Base-by-base conservation (phyloP, 768 basidiomycete genomes). In the Lactifluus echinatus region DNA sequence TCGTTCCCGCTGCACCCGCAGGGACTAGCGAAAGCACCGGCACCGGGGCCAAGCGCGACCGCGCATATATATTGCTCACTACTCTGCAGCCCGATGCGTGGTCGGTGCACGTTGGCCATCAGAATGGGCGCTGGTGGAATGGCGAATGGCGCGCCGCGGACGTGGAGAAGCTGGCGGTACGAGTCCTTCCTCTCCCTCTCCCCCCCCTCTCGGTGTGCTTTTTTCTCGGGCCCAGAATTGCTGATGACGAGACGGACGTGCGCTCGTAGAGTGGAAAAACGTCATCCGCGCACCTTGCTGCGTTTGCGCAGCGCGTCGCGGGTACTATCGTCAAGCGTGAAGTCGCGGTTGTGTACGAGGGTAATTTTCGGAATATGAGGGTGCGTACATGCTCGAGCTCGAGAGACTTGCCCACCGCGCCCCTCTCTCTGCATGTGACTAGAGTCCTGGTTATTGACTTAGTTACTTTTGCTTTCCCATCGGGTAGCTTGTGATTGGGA, bases 41-140 rank as follows among this genome's bases (percentile, higher is more conserved):
- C 8, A 14, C 8, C 23, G 10, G 29, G 46, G 5, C 0, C 17
- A 24, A 43, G 4, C 24, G 26, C 11, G 33, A 31, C 4, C 12
- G 11, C 19, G 31, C 19, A 8, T 59, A 29, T 33, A 42, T 59
- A 12, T n/a, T 59, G n/a, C 36, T 59, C 14, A 55, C 57, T 4
- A 54, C 8, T 21, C 34, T 59, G 15, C 43, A 49, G 14, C 21
- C 34, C 4, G 57, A 55, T 8, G 53, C 42, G 4, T 59, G 57
- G 57, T 14, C 49, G 23, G 53, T 59, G 47, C 48, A 55, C 17
- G 42, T 59, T 34, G 57, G 57, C 11, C 57, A 24, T 39, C 42
- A 44, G 17, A 53, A 54, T 14, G 57, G 57, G 33, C 53, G 57
- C 21, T 59, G 57, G 57, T 59, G 57, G 57, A 55, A 44, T 6